phyloP scores from a whole-genome alignment of 2,329 filamentous ascomycete genomes.

The Hypoxylon rubiginosum region DNA sequence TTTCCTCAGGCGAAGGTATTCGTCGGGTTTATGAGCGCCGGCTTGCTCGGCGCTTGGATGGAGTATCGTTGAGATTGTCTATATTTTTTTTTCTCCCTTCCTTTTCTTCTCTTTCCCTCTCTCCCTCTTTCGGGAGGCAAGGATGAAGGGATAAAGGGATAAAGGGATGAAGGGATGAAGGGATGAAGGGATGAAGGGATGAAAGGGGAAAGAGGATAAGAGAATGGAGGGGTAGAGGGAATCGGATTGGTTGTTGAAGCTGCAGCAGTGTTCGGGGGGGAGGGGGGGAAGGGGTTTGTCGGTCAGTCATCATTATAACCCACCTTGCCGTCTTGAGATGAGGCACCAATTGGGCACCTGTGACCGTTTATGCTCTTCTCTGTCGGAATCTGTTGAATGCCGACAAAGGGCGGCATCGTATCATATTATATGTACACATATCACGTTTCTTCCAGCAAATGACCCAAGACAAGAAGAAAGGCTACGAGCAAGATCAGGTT shows the following conservation, averaged over 20 bases:
- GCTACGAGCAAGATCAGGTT: not conserved
- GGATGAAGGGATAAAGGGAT: not conserved
- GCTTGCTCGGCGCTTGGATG: slow-evolving; percentile 38
- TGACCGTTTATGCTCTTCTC: too few species aligned
- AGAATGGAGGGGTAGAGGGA: not conserved
- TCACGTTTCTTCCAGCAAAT: not conserved
- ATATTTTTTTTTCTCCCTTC: not conserved
- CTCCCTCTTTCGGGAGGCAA: too few species aligned
- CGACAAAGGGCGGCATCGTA: not conserved
- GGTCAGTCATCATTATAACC: too few species aligned
- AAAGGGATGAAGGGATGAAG: too few species aligned
- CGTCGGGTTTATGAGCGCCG: slow-evolving; percentile 25
- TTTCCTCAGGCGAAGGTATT: slow-evolving; percentile 37
- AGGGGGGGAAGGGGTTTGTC: too few species aligned
- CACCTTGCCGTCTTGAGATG: not conserved
- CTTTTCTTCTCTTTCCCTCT: too few species aligned
- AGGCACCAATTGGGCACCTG: not conserved
- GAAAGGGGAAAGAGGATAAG: not conserved
- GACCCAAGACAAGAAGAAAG: not conserved
- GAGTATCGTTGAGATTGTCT: slow-evolving; percentile 8
- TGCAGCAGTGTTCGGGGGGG: too few species aligned
- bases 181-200: not conserved
- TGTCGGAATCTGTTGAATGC: not conserved
- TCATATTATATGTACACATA: not conserved
- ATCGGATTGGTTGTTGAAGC: not conserved